Evolutionary conservation across 805 yeast genomes (phyloP).

Genomic region (Saccharomycopsis sp.): DNA sequence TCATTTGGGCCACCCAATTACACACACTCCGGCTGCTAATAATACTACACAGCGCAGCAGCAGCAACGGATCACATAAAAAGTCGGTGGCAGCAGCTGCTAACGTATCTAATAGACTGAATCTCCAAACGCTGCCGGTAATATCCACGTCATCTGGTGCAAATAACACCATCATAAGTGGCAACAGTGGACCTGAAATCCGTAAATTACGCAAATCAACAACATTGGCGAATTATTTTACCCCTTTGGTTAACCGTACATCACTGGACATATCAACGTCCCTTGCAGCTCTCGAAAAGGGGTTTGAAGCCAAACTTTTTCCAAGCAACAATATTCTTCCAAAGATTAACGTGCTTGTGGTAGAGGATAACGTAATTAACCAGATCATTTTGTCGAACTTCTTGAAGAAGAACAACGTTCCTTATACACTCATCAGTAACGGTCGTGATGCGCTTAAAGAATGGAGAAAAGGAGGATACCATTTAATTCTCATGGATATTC

Average conservation of each 20-base stretch:
- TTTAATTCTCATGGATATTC: constrained; percentile 93
- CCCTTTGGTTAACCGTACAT: constrained; percentile 9
- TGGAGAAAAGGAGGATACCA: constrained; percentile 96
- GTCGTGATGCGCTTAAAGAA: constrained; percentile 88
- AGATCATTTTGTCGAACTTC: constrained; percentile 84
- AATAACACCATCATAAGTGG: neutral
- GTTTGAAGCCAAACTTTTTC: constrained; percentile 17
- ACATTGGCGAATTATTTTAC: neutral
- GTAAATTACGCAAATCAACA: neutral
- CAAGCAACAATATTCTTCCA: constrained; percentile 59
- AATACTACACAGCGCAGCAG: neutral
- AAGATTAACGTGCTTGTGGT: constrained; percentile 87
- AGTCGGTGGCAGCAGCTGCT: neutral
- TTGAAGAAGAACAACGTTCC: constrained; percentile 78
- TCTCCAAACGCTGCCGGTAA: neutral
- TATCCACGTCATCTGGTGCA: neutral
- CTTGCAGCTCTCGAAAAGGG: constrained; percentile 22
- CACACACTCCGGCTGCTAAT: too few species aligned
- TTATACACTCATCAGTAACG: constrained; percentile 83
- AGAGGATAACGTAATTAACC: constrained; percentile 93
- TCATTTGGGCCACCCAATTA: neutral
- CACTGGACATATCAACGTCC: constrained; percentile 17
- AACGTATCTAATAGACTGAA: neutral
- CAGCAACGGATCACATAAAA: neutral
- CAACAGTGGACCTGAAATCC: neutral